Conservation (phyloP, 768 basidiomycete species). For the Calocera viscosa region DNA sequence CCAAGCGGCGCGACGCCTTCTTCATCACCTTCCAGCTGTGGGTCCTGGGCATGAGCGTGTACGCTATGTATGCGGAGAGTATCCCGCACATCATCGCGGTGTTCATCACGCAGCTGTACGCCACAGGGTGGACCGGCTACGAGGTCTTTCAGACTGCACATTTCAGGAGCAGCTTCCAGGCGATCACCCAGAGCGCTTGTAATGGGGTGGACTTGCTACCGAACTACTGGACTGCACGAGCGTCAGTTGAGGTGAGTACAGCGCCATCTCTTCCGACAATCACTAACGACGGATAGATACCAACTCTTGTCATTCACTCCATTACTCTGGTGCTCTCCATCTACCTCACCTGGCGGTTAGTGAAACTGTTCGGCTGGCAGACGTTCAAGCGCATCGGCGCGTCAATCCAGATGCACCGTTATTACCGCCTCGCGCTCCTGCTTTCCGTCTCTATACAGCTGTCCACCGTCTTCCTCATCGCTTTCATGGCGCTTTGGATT, state of each 20-base stretch:
- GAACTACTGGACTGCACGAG: constrained; percentile 51
- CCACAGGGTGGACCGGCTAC: constrained; percentile 59
- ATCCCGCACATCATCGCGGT: constrained; percentile 68
- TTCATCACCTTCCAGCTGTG: constrained; percentile 71
- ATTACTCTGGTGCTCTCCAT: constrained; percentile 47
- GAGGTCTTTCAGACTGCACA: constrained; percentile 48
- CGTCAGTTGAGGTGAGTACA: constrained; percentile 41
- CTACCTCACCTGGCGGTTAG: constrained; percentile 58
- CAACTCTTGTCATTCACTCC: constrained; percentile 50
- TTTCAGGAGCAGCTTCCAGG: constrained; percentile 46
- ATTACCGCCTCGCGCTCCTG: constrained; percentile 58
- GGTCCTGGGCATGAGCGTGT: constrained; percentile 65
- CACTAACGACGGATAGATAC: constrained; percentile 26
- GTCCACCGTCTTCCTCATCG: constrained; percentile 63
- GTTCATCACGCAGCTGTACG: constrained; percentile 57
- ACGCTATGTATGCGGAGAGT: constrained; percentile 61
- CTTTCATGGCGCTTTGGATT: constrained; percentile 59
- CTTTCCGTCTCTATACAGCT: constrained; percentile 64
- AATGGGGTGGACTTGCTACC: constrained; percentile 42
- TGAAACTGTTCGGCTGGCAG: constrained; percentile 73
- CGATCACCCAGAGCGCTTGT: constrained; percentile 53
- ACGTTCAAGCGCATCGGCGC: constrained; percentile 80
- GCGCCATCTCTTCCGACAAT: neutral
- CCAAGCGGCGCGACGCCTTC: constrained; percentile 63
- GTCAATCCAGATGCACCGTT: constrained; percentile 53